Conservation (phyloP, 2,329 filamentous ascomycete species). For the Emericellopsis atlantica region DNA sequence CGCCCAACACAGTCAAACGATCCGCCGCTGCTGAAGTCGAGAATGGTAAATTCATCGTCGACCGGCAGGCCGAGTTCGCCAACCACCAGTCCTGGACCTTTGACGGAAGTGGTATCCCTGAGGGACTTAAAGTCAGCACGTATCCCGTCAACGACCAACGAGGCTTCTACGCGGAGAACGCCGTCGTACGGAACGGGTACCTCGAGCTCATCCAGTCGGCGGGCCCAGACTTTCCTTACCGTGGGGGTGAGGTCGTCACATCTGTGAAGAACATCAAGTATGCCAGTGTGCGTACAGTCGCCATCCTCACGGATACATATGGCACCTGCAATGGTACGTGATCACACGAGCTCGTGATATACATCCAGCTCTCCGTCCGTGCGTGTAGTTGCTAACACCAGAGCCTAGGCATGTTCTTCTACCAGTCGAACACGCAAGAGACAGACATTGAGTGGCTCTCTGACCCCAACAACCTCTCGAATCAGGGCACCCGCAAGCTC, state of each 20-base stretch:
- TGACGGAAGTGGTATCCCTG: slow-evolving; percentile 8
- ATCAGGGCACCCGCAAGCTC: slow-evolving; percentile 10
- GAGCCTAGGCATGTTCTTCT: slow-evolving; percentile 15
- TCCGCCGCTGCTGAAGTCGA: too few relatives aligned
- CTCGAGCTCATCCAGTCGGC: slow-evolving; percentile 12
- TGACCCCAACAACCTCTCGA: slow-evolving; percentile 12
- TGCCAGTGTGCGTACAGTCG: slow-evolving; percentile 14
- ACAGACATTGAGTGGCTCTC: slow-evolving; percentile 19
- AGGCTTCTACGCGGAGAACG: slow-evolving; percentile 6
- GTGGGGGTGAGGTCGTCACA: slow-evolving; percentile 11
- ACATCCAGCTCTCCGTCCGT: background rate
- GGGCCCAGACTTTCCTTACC: slow-evolving; percentile 8
- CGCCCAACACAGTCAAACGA: too few relatives aligned
- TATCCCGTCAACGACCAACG: slow-evolving; percentile 7
- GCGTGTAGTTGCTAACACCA: background rate
- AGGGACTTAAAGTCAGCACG: slow-evolving; percentile 10
- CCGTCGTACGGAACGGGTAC: slow-evolving; percentile 11
- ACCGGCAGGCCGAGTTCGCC: too few relatives aligned
- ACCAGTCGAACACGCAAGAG: slow-evolving; percentile 13
- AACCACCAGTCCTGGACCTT: slow-evolving; percentile 11
- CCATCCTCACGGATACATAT: slow-evolving; percentile 13
- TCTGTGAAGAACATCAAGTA: slow-evolving; percentile 13
- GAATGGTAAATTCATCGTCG: too few relatives aligned
- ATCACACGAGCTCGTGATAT: fast-evolving
- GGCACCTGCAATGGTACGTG: slow-evolving; percentile 16